Evolutionary conservation across 2,329 filamentous ascomycete genomes (phyloP), one percentile per base, ranked within the genome.

Genomic region (Fusarium devonianum): DNA sequence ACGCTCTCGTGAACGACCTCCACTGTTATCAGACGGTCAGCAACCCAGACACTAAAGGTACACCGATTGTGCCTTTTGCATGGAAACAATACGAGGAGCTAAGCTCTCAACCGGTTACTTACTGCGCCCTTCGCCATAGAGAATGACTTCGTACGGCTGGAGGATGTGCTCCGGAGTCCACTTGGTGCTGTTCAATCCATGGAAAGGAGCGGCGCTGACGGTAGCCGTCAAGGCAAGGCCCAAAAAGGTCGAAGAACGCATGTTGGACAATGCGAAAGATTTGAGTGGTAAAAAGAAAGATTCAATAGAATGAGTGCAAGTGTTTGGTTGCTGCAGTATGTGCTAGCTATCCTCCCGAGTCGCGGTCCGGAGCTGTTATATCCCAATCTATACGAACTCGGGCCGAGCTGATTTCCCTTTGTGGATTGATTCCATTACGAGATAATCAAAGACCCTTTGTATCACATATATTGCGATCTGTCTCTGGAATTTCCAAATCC

Each of bases 91-190:
- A n/a, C n/a, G n/a, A n/a, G n/a, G n/a, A n/a, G n/a, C n/a, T n/a
- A n/a, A n/a, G n/a, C n/a, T n/a, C n/a, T n/a, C n/a, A n/a, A n/a
- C n/a, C n/a, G n/a, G 11, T 1, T 3, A 50, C 50, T 28, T 55
- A 55, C 34, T 55, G 12, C 52, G 51, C 1, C 52, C 50, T 9
- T 39, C 18, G 1, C 52, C 50, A 5, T 56, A 60, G 14, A 60
- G 56, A 8, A 60, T 60, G 2, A 60, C 56, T 26, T 60, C 47
- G 2, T 60, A 43, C 2, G n/a, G 39, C 33, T 49, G 8, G 4
- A 60, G 51, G 10, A 60, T 4, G 3, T 56, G 56, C 4, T 60
- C 52, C 2, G 52, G 52, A 8, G 52, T 45, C 51, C 56, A 60
- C 12, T 35, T 12, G 9, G 56, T 60, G 11, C 47, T 49, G 34